Evolutionary conservation across 2,329 filamentous ascomycete genomes (phyloP).

Genomic region (Arthroderma sp.): DNA sequence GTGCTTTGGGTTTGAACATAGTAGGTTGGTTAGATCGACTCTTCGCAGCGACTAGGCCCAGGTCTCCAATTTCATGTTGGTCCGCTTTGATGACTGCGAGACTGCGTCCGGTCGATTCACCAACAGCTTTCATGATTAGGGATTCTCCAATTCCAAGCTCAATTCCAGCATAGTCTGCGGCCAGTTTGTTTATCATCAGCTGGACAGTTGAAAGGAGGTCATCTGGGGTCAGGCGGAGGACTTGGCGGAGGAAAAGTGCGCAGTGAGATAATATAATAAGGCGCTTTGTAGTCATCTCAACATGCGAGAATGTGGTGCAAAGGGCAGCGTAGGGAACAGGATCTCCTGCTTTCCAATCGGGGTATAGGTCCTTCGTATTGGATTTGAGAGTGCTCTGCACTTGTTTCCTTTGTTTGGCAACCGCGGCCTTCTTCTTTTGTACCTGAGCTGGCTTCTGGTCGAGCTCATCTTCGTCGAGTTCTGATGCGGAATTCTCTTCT

Average conservation of each 20-base stretch:
- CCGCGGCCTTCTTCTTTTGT: conserved; percentile 55
- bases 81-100: conserved; percentile 84
- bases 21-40: conserved; percentile 90
- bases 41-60: conserved; percentile 89
- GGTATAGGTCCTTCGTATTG: conserved; percentile 67
- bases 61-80: conserved; percentile 90
- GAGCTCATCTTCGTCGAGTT: conserved; percentile 42
- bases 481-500: conserved; percentile 29
- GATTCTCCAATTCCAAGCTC: conserved; percentile 98
- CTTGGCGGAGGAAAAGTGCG: conserved; percentile 80
- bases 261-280: conserved; percentile 81
- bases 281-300: conserved; percentile 89
- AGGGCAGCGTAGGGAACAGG: conserved; percentile 91
- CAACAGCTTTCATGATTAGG: conserved; percentile 96
- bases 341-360: conserved; percentile 81
- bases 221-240: conserved; percentile 76
- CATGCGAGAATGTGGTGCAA: conserved; percentile 84
- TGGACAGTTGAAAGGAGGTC: conserved; percentile 81
- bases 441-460: not conserved
- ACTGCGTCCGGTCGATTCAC: conserved; percentile 81
- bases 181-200: conserved; percentile 96
- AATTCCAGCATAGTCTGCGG: conserved; percentile 90
- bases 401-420: conserved; percentile 65
- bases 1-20: conserved; percentile 92
- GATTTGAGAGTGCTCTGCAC: conserved; percentile 64